Evolutionary conservation across 192 early-diverging fungal species (phyloP).

Genomic region (Globomyces pollinis-pini): DNA sequence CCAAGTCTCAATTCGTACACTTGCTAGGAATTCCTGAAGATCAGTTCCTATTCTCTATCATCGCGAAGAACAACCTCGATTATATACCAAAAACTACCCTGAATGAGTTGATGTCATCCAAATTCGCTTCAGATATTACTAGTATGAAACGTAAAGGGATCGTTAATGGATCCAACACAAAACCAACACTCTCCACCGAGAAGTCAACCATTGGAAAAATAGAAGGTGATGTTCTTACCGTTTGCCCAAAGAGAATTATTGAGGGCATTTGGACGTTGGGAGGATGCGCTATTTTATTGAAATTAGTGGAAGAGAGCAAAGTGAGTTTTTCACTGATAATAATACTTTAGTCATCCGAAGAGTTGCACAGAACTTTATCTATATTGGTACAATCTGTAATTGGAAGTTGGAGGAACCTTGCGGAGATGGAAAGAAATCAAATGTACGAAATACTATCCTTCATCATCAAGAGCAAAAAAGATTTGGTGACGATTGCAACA

Average conservation of each 20-base stretch:
- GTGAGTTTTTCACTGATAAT: constrained; percentile 29
- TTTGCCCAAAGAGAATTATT: constrained; percentile 49
- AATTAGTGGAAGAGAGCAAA: constrained; percentile 50
- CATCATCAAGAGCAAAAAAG: constrained; percentile 56
- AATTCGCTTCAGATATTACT: background rate
- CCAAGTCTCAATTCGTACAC: constrained; percentile 3
- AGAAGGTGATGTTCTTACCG: constrained; percentile 45
- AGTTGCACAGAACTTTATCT: constrained; percentile 41
- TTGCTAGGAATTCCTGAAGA: constrained; percentile 46
- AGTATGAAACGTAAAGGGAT: background rate
- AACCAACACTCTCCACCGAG: background rate
- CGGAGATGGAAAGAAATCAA: constrained; percentile 62
- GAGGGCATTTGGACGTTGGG: constrained; percentile 68
- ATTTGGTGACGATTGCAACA: constrained; percentile 45
- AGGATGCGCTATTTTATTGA: constrained; percentile 55
- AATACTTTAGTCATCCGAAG: constrained; percentile 11
- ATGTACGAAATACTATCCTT: constrained; percentile 60
- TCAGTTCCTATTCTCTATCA: constrained; percentile 47
- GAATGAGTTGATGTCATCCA: background rate
- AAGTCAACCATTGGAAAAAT: constrained; percentile 15
- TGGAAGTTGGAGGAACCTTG: constrained; percentile 60
- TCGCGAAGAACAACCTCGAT: constrained; percentile 1
- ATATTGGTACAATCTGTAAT: constrained; percentile 54
- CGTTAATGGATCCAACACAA: background rate
- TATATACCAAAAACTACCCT: background rate